Evolutionary conservation across 129 eudicot species (phyloP).

Genomic region (Rutidosis leptorrhynchoides): DNA sequence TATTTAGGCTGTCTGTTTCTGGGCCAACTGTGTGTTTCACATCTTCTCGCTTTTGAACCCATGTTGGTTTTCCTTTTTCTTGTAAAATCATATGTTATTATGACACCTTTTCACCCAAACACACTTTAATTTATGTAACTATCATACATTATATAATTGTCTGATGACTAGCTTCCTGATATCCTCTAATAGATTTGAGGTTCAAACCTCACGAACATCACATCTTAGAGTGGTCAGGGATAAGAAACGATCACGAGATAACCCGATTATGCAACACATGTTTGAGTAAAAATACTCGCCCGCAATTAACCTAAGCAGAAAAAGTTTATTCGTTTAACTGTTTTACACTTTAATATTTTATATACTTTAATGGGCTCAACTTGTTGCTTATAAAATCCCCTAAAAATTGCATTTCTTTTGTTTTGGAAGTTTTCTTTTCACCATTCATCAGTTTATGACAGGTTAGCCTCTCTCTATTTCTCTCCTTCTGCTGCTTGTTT

Average conservation of each 20-base stretch:
- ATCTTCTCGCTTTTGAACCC: slow-evolving; percentile 37
- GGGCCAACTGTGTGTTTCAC: slow-evolving; percentile 24
- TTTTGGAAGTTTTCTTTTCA: slow-evolving; percentile 34
- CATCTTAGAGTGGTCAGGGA: too few relatives aligned
- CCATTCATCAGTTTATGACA: slow-evolving; percentile 19
- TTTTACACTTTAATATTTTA: too few relatives aligned
- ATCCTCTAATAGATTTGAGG: too few relatives aligned
- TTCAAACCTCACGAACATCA: too few relatives aligned
- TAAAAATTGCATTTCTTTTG: slow-evolving; percentile 30
- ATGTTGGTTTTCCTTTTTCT: slow-evolving; percentile 32
- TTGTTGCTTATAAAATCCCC: slow-evolving; percentile 28
- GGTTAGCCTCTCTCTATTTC: slow-evolving; percentile 29
- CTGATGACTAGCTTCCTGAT: too few relatives aligned
- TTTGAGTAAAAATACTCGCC: too few relatives aligned
- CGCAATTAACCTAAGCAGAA: too few relatives aligned
- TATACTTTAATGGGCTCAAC: slow-evolving; percentile 17
- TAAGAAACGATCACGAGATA: too few relatives aligned
- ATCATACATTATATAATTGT: too few relatives aligned
- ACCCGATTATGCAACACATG: too few relatives aligned
- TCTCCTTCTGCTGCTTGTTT: background rate
- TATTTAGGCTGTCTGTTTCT: slow-evolving; percentile 32
- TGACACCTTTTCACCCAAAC: slow-evolving; percentile 27
- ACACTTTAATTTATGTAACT: slow-evolving; percentile 28
- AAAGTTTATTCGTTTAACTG: too few relatives aligned
- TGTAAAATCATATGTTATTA: slow-evolving; percentile 26